A percentile compares a stretch with the other conserved stretches of the same genome.
Conservation (phyloP, 2,329 filamentous ascomycete species). For the Ceratocystis harringtonii region DNA sequence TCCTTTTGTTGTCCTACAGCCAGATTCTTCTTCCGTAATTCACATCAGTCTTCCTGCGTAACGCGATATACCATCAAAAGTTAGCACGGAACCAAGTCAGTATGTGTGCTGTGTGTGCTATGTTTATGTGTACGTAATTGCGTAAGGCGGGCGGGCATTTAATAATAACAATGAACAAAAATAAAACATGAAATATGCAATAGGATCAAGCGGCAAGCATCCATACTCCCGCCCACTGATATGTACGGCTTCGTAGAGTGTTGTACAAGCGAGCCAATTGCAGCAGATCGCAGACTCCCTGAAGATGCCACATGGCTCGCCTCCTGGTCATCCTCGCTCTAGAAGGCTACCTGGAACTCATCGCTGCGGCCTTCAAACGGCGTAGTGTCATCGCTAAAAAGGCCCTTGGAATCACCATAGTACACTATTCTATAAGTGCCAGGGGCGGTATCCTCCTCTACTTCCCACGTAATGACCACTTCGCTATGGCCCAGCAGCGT, state of each 20-base stretch:
- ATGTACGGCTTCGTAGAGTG: background rate
- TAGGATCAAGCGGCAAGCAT: background rate
- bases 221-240: background rate
- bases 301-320: background rate
- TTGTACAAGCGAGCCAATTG: background rate
- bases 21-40: background rate
- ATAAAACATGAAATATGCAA: background rate
- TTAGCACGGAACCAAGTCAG: background rate
- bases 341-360: slow-evolving; percentile 29
- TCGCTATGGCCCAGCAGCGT: slow-evolving; percentile 57
- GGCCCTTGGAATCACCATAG: slow-evolving; percentile 64
- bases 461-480: slow-evolving; percentile 62
- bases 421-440: slow-evolving; percentile 71
- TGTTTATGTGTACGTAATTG: background rate
- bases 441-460: slow-evolving; percentile 30
- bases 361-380: slow-evolving; percentile 55
- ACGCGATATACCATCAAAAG: background rate
- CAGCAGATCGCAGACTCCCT: background rate
- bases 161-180: background rate
- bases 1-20: background rate
- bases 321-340: background rate
- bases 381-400: slow-evolving; percentile 41
- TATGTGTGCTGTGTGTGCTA: background rate
- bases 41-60: background rate
- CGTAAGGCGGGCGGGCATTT: too few relatives aligned